phyloP scores from a whole-genome alignment of 805 yeast species.

The Yamadazyma kitorensis region DNA sequence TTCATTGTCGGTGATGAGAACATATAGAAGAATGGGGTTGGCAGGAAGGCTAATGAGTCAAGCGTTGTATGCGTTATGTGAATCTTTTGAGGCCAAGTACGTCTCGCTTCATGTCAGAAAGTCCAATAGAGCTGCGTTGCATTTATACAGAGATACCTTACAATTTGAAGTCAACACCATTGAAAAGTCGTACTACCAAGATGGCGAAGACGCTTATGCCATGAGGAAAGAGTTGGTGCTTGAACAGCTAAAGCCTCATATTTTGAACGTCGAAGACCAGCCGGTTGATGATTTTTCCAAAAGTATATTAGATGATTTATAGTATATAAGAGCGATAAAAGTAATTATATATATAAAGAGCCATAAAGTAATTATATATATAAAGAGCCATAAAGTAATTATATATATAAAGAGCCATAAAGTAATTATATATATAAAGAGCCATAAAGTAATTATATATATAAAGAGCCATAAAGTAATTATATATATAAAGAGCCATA shows the following conservation, averaged over 20 bases:
- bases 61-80: slow-evolving; percentile 73
- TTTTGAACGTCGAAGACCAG: slow-evolving; percentile 43
- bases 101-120: slow-evolving; percentile 92
- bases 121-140: slow-evolving; percentile 91
- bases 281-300: slow-evolving; percentile 54
- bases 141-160: slow-evolving; percentile 82
- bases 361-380: no score
- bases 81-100: slow-evolving; percentile 74
- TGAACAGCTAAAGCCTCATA: slow-evolving; percentile 60
- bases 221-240: slow-evolving; percentile 73
- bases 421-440: no score
- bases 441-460: no score
- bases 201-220: slow-evolving; percentile 96
- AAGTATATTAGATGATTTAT: slow-evolving; percentile 29
- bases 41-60: slow-evolving; percentile 92
- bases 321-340: not conserved
- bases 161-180: slow-evolving; percentile 77
- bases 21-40: slow-evolving; percentile 91
- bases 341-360: no score
- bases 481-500: no score
- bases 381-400: no score
- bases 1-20: slow-evolving; percentile 89
- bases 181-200: slow-evolving; percentile 89
- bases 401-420: no score
- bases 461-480: no score